Base-by-base conservation (phyloP, 148 eudicot genomes). In the Persicaria maculosa region DNA sequence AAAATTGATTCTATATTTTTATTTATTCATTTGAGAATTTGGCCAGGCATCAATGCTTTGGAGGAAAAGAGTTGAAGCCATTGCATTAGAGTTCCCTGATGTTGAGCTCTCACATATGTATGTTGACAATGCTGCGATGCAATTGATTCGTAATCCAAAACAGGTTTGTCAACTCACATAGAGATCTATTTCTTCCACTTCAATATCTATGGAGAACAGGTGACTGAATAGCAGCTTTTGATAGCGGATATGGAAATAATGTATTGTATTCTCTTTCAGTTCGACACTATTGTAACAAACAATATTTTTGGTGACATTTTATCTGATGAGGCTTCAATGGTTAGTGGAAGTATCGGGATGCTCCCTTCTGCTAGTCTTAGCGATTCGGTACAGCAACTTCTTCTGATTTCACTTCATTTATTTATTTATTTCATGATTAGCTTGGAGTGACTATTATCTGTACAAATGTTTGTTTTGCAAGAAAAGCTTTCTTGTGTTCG, bases 51-150 rank as follows among this genome's bases (percentile, higher is more conserved):
- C 98, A 70, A 94, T 94, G 98, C 83, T 94, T 75, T 91, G 97
- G 98, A 90, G 98, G 82, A 87, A 81, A 82, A 86, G 88, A 85
- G 96, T 94, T 40, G 84, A 79, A 40, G 85, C 82, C 47, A 76
- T 91, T 71, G 87, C 97, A 65, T 85, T 85, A 48, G 93, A 94
- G 57, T 94, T 90, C 80, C 97, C 98, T 45, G 98, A 94, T 79
- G 86, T 94, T 68, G 93, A 94, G 80, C 98, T 94, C 40, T 87
- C 98, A 46, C 98, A 94, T 87, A 94, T 94, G 98, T 94, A 91
- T 84, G 85, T 91, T 61, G 98, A 94, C 80, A 94, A 94, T 84
- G 97, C 97, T 79, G 98, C 98, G 47, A 94, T 94, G 98, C 98
- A 92, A 83, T 96, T 94, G 74, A 86, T 94, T 79, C 93, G 98